phyloP scores from a whole-genome alignment of 805 yeast species.

The Yamadazyma scolyti region DNA sequence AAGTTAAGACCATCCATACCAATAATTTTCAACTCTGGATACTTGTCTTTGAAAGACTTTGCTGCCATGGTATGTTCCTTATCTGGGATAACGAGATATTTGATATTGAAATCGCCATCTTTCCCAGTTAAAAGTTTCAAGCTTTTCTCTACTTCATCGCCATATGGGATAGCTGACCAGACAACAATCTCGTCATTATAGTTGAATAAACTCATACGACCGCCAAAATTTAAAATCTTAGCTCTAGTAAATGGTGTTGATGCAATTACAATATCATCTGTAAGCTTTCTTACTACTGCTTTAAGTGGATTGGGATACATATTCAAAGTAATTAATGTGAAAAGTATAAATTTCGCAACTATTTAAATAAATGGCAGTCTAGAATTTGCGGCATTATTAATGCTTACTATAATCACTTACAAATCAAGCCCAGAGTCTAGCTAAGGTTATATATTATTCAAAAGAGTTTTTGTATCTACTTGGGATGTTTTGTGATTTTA shows the following conservation, averaged over 20 bases:
- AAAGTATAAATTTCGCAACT: not conserved
- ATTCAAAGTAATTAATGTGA: conserved; percentile 9
- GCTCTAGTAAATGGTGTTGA: conserved; percentile 31
- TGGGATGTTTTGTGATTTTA: too few relatives aligned
- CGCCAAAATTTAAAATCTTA: conserved; percentile 34
- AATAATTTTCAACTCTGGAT: conserved; percentile 50
- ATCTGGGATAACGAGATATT: conserved; percentile 60
- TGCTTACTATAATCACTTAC: too few relatives aligned
- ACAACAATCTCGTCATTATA: conserved; percentile 33
- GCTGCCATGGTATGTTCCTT: conserved; percentile 64
- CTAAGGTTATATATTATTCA: too few relatives aligned
- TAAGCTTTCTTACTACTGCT: conserved; percentile 25
- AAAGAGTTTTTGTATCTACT: too few relatives aligned
- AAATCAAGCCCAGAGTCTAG: too few relatives aligned
- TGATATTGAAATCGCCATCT: conserved; percentile 33
- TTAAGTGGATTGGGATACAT: conserved; percentile 33
- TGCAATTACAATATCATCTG: conserved; percentile 32
- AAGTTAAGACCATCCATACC: conserved; percentile 44
- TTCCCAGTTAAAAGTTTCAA: conserved; percentile 30
- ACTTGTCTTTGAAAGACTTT: conserved; percentile 43
- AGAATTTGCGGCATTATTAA: not conserved
- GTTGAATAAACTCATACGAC: conserved; percentile 38
- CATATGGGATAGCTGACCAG: conserved; percentile 60
- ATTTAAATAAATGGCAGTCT: not conserved
- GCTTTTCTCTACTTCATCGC: conserved; percentile 40